Conservation (phyloP, 768 basidiomycete species). For the Suillus discolor region DNA sequence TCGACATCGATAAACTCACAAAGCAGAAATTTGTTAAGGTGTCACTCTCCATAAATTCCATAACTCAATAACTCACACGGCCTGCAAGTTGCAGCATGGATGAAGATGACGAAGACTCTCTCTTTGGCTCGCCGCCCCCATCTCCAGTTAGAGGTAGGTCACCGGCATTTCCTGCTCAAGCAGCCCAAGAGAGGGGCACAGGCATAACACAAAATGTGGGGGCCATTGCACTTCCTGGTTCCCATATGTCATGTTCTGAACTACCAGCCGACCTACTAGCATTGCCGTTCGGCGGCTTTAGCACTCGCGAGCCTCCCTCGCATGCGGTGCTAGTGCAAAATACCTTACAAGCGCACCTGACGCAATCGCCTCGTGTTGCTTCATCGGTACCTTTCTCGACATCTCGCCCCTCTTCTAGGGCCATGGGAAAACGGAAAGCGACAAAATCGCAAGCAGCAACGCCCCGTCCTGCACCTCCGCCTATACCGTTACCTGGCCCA, state of each 20-base stretch:
- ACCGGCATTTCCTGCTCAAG: conserved; percentile 56
- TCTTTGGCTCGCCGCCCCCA: conserved; percentile 81
- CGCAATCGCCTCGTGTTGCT: neutral
- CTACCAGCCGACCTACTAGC: conserved; percentile 79
- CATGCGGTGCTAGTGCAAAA: conserved; percentile 6
- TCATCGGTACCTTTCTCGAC: conserved; percentile 6
- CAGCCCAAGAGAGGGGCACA: conserved; percentile 20
- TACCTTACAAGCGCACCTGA: neutral
- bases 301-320: conserved; percentile 38
- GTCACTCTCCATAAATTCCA: conserved; percentile 17
- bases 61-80: conserved; percentile 19
- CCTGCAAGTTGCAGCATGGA: conserved; percentile 13
- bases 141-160: conserved; percentile 77
- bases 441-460: conserved; percentile 41
- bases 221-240: conserved; percentile 98
- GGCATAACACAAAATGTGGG: conserved; percentile 79
- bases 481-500: conserved; percentile 65
- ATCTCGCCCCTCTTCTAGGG: conserved; percentile 16
- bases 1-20: neutral
- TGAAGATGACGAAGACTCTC: conserved; percentile 64
- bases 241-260: conserved; percentile 84
- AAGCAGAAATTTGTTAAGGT: conserved; percentile 5
- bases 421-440: conserved; percentile 36
- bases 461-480: conserved; percentile 51
- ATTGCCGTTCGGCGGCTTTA: conserved; percentile 51